Evolutionary conservation across 2,329 filamentous ascomycete species (phyloP).

Genomic region (Aspergillus fructus): DNA sequence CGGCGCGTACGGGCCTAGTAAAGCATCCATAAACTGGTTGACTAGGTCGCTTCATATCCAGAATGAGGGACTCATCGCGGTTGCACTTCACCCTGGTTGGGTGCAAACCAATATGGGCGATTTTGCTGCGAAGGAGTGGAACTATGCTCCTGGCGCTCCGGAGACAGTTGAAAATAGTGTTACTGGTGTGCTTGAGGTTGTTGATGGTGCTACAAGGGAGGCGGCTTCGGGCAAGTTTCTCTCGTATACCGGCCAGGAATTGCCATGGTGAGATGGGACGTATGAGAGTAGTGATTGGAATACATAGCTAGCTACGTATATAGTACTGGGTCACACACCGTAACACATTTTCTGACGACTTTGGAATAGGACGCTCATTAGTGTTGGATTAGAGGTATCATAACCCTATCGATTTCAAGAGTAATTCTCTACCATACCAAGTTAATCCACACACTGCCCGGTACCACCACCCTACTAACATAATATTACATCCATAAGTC

Average conservation of each 20-base stretch:
- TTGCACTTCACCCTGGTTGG: conserved; percentile 40
- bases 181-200: conserved; percentile 32
- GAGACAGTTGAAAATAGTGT: conserved; percentile 35
- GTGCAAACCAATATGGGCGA: conserved; percentile 32
- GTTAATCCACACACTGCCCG: neutral
- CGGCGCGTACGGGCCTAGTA: conserved; percentile 24
- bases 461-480: neutral
- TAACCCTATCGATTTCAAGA: too few relatives aligned
- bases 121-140: conserved; percentile 34
- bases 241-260: conserved; percentile 22
- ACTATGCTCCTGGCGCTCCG: conserved; percentile 22
- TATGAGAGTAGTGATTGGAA: too few relatives aligned
- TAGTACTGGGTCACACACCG: too few relatives aligned
- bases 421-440: too few relatives aligned
- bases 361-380: too few relatives aligned
- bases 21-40: conserved; percentile 24
- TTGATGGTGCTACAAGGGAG: conserved; percentile 39
- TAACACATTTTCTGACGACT: too few relatives aligned
- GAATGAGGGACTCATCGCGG: conserved; percentile 18
- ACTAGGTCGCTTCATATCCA: conserved; percentile 26
- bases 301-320: too few relatives aligned
- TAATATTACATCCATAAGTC: neutral
- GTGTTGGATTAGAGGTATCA: too few relatives aligned
- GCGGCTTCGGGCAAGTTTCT: conserved; percentile 36
- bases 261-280: neutral